These are phyloP conservation scores for Spathaspora passalidarum DNA, from an alignment of 805 yeast species.

Conservation along the genomic window DNA sequence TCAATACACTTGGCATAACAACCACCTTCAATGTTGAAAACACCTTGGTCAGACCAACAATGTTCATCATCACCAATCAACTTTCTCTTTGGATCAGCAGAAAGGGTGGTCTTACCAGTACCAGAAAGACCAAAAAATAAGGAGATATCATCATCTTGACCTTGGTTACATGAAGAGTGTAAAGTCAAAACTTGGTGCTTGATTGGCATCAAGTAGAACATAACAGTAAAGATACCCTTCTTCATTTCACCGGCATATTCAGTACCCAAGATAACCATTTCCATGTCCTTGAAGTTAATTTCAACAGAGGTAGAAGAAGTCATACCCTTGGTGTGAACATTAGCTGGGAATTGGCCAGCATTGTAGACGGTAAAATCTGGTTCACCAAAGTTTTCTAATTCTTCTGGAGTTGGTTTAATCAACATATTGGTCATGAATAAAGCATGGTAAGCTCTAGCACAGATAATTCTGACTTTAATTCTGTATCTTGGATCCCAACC, in stretches of 20 bases:
- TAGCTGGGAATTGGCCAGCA: constrained; percentile 99
- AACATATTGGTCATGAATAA: constrained; percentile 97
- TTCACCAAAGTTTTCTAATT: constrained; percentile 85
- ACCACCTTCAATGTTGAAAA: constrained; percentile 98
- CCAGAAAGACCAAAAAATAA: constrained; percentile 96
- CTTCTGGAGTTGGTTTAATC: constrained; percentile 91
- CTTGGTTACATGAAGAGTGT: constrained; percentile 95
- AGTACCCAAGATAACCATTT: constrained; percentile 97
- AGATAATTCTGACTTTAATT: constrained; percentile 89
- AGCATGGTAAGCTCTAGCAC: constrained; percentile 99
- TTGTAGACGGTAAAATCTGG: constrained; percentile 98
- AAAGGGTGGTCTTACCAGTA: constrained; percentile 95
- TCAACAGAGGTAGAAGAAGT: constrained; percentile 94
- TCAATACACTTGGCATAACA: constrained; percentile 98
- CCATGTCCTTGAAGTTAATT: constrained; percentile 95
- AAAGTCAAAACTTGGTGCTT: constrained; percentile 86
- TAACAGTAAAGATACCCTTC: constrained; percentile 97
- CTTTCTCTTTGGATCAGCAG: constrained; percentile 92
- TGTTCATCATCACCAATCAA: constrained; percentile 99
- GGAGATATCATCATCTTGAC: constrained; percentile 83
- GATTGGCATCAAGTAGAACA: constrained; percentile 98
- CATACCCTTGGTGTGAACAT: constrained; percentile 95
- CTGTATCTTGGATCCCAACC: constrained; percentile 99
- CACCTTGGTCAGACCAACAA: constrained; percentile 98
- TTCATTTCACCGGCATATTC: constrained; percentile 99